phyloP scores from a whole-genome alignment of 805 yeast species.

The Tetrapisispora arboricola region DNA sequence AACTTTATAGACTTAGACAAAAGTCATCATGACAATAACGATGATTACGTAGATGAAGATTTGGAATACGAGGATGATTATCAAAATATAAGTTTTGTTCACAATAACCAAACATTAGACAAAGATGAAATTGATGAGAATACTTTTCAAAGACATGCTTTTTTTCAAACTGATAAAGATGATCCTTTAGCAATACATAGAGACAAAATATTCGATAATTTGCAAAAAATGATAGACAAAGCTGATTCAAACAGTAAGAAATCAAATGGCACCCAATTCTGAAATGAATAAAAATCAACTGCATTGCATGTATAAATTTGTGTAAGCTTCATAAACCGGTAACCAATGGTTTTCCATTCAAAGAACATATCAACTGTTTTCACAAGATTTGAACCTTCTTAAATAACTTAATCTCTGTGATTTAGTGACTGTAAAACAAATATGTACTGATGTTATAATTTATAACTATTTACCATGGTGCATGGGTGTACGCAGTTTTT shows the following conservation, averaged over 20 bases:
- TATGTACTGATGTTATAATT: too few species aligned
- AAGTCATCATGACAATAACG: constrained; percentile 25
- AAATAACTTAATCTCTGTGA: too few species aligned
- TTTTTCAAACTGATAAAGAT: constrained; percentile 46
- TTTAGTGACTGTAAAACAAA: too few species aligned
- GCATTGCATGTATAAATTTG: too few species aligned
- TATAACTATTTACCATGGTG: too few species aligned
- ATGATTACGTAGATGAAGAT: constrained; percentile 7
- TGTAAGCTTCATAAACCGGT: too few species aligned
- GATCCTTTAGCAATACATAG: constrained; percentile 56
- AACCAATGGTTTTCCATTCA: too few species aligned
- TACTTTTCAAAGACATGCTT: constrained; percentile 37
- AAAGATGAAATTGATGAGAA: constrained; percentile 50
- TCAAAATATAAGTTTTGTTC: constrained; percentile 55
- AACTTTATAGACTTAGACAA: constrained; percentile 29
- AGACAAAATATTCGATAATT: constrained; percentile 48
- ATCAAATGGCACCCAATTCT: too few species aligned
- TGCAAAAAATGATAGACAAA: constrained; percentile 47
- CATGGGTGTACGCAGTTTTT: too few species aligned
- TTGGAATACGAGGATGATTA: constrained; percentile 36
- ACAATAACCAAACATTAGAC: constrained; percentile 27
- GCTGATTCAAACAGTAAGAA: not conserved
- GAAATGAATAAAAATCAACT: too few species aligned
- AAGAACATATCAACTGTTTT: too few species aligned
- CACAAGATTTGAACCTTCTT: too few species aligned